Conservation (phyloP, 2,329 filamentous ascomycete species). For the Sporothrix pallida region DNA sequence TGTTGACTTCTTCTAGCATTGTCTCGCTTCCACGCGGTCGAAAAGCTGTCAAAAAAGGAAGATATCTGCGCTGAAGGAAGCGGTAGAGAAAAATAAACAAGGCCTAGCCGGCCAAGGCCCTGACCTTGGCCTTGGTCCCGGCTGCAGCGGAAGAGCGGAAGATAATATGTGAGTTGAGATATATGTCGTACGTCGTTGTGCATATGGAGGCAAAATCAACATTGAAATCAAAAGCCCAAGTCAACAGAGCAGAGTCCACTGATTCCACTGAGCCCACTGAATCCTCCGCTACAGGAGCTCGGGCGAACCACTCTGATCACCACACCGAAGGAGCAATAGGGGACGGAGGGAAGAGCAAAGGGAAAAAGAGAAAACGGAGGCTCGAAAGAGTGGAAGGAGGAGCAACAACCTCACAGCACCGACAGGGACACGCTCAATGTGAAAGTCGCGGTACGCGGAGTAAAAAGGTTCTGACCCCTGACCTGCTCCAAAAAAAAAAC, state of each 20-base stretch:
- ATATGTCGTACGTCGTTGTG: not conserved
- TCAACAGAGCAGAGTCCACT: not conserved
- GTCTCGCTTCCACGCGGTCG: not conserved
- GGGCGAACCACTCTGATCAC: not conserved
- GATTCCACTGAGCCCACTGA: not conserved
- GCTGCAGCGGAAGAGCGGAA: not conserved
- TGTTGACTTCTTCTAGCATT: not conserved
- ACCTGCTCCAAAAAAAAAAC: not conserved
- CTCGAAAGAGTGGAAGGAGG: not conserved
- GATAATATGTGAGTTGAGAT: not conserved
- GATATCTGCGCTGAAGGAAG: not conserved
- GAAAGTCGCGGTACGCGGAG: constrained; percentile 13
- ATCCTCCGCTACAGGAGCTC: not conserved
- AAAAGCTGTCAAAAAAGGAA: constrained; percentile 4
- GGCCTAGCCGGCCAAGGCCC: too few species aligned
- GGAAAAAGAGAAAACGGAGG: not conserved
- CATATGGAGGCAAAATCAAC: not conserved
- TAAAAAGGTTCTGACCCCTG: constrained; percentile 22
- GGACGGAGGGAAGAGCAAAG: not conserved
- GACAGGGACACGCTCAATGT: not conserved
- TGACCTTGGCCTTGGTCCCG: not conserved
- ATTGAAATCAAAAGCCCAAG: not conserved
- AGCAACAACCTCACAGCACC: not conserved
- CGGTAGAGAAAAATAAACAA: not conserved
- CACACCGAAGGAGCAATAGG: constrained; percentile 7